Evolutionary conservation across 169 alveolate genomes (phyloP), one percentile per base, ranked within the genome.

Genomic region (Babesia divergens): DNA sequence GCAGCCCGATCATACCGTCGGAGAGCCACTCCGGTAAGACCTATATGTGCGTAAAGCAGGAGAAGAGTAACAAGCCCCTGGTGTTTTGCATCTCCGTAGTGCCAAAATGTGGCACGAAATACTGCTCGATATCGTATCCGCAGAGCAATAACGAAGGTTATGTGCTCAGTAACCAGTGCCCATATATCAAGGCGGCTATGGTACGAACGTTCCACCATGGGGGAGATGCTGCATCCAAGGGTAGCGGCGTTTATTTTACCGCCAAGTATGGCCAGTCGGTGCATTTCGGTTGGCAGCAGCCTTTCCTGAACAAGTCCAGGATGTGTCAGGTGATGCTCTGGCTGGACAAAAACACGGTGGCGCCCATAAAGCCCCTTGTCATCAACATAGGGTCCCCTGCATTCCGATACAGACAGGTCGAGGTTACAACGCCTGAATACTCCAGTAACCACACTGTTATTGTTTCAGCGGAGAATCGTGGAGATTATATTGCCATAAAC

Each of bases 261-360:
- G 87, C 87, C n/a, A 79, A 79, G 16, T 84, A 86, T 53, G 91
- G 91, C 26, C 86, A 91, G 52, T 56, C 81, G 24, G 81, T 86
- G 35, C 89, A 83, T 59, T 84, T 89, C 47, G 95, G 95, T 7
- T 91, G 95, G 95, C 91, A 91, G 8, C 84, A 89, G 55, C 95
- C 95, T 14, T 91, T 89, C 72, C 69, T 89, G 34, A 83, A 84
- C 77, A 65, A 89, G 28, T 67, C 95, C 22, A 34, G 92, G 51
- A 72, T 87, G 47, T 80, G 86, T 22, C 91, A 75, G 54, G 71
- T 91, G 22, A 86, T 89, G 72, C 70, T 91, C 32, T 89, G 90
- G 81, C 67, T 91, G 1, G 92, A 91, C 74, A 86, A 84, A 70
- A 80, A 79, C 74, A 84, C 88, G 18, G 90, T 84, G 49, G 91